Evolutionary conservation across 495 filamentous ascomycete genomes (phyloP), one percentile per base, ranked within the genome.

Genomic region (Penicillium lividum): DNA sequence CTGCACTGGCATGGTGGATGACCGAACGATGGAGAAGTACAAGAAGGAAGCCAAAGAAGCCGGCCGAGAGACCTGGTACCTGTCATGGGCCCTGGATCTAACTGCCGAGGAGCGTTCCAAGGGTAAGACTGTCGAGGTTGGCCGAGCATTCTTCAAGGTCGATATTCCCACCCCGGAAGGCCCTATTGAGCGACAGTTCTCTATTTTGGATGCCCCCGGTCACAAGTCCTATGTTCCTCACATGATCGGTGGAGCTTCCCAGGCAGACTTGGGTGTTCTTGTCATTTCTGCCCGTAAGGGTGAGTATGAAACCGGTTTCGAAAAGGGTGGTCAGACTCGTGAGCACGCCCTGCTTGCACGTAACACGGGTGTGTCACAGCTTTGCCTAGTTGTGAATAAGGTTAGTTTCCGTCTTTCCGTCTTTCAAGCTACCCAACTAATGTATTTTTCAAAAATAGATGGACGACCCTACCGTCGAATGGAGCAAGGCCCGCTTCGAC

Each of bases 241-340:
- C 74, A 97, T 97, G 93, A 96, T 97, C 68, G 92, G 92, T 54
- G 94, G 95, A 64, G 92, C 94, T 44, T 95, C 93, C 2, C 94
- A 98, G 68, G 95, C 95, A 10, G 94, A 98, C 74, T 86, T 99
- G 28, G 94, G 94, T 67, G 89, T 96, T 51, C 83, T 99, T 27
- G 94, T 99, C 67, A 98, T 99, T 70, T 93, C 89, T 57, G 92
- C 94, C 1, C 90, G 94, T 56, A 98, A 97, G 79, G 94, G 94
- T 71, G 95, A 99, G 76, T 99, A 99, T 69, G 94, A 99, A 77
- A 98, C 94, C 38, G 94, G 94, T n/a, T 99, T 99, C 72, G 94
- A 98, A 70, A 97, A 95, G 77, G 94, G 94, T 52, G 94, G 95
- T 15, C 94, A 99, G 72, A 99, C 95, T 44, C 83, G 94, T 68